Conservation (phyloP, 2,329 filamentous ascomycete species). For the Colletotrichum sp. region DNA sequence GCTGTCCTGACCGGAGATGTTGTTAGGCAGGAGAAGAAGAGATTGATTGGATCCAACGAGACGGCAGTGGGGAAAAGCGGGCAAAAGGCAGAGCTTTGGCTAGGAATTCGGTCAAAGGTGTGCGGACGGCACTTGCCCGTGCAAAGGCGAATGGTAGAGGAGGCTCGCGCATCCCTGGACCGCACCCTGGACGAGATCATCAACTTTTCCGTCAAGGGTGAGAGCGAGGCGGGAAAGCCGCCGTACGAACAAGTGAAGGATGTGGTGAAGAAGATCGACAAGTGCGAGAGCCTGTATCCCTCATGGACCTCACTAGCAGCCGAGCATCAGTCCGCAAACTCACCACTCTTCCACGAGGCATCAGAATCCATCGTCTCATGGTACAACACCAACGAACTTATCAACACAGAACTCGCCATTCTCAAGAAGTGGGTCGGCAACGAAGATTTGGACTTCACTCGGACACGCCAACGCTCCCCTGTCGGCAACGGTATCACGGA, state of each 20-base stretch:
- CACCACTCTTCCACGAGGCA: conserved; percentile 78
- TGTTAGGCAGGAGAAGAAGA: conserved; percentile 96
- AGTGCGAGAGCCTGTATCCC: conserved; percentile 84
- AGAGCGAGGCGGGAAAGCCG: conserved; percentile 88
- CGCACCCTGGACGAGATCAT: conserved; percentile 85
- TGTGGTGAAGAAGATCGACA: conserved; percentile 88
- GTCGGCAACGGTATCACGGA: conserved; percentile 78
- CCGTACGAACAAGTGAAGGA: conserved; percentile 89
- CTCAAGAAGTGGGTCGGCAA: conserved; percentile 98
- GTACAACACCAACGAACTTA: conserved; percentile 96
- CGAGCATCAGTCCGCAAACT: conserved; percentile 79
- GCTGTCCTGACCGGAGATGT: conserved; percentile 96
- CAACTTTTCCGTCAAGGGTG: conserved; percentile 91
- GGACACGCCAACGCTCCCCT: conserved; percentile 71
- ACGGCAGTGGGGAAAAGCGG: conserved; percentile 64
- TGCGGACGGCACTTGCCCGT: conserved; percentile 85
- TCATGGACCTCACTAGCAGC: conserved; percentile 76
- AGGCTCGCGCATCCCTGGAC: conserved; percentile 76
- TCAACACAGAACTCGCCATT: conserved; percentile 92
- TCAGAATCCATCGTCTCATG: conserved; percentile 91
- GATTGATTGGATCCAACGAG: conserved; percentile 79
- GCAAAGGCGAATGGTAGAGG: conserved; percentile 87
- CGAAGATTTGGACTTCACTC: conserved; percentile 88
- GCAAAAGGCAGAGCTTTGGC: conserved; percentile 82
- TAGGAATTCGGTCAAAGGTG: conserved; percentile 82